Percentiles rank a stretch among this genome's conserved stretches.
Evolutionary conservation across 306 rosid species (phyloP).

Genomic region (Pyrus pyrifolia): DNA sequence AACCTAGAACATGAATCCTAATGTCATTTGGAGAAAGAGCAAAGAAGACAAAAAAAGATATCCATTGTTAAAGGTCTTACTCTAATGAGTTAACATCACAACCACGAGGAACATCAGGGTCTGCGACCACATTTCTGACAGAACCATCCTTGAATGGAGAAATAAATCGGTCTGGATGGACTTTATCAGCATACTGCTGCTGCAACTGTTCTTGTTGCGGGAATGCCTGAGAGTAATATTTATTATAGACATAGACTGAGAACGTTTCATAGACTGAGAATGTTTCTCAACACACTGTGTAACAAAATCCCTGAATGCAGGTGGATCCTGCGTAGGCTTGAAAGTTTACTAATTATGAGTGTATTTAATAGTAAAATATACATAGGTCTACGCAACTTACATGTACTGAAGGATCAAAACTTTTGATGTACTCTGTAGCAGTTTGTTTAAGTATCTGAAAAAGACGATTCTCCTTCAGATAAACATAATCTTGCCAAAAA

Average conservation of each 20-base stretch:
- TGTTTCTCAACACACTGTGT: neutral
- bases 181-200: conserved; percentile 60
- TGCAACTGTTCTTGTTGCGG: conserved; percentile 72
- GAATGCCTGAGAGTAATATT: conserved; percentile 43
- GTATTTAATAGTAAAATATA: neutral
- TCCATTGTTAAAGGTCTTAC: conserved; percentile 38
- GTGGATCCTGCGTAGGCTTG: neutral
- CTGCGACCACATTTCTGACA: conserved; percentile 61
- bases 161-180: conserved; percentile 39
- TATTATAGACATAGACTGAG: neutral
- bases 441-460: conserved; percentile 86
- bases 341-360: neutral
- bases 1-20: conserved; percentile 44
- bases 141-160: conserved; percentile 47
- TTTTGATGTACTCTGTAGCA: conserved; percentile 61
- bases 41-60: neutral
- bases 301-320: neutral
- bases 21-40: conserved; percentile 2
- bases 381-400: conserved; percentile 35
- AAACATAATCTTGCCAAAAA: conserved; percentile 5
- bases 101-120: conserved; percentile 73
- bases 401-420: conserved; percentile 67
- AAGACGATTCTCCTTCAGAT: conserved; percentile 29
- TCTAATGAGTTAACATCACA: conserved; percentile 67
- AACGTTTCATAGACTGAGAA: neutral